Base-by-base conservation (phyloP, 345 rosid species). In the Eutrema heterophyllum region DNA sequence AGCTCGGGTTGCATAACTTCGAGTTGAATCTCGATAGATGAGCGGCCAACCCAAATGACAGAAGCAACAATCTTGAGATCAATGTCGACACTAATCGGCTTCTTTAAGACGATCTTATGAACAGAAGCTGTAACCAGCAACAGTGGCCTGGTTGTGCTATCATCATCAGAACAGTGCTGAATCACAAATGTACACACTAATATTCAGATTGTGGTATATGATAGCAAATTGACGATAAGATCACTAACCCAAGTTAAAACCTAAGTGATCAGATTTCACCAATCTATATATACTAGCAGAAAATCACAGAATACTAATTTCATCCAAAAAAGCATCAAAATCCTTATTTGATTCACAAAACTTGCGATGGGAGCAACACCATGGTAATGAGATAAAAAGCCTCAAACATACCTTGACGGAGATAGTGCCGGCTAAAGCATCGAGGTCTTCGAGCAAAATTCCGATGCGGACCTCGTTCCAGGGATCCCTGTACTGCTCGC, bases 401-500 rank as follows among this genome's bases (percentile, higher is more conserved):
- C 56, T 52, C 7, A 33, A 44, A 15, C 12, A 26, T 65, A 90
- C 97, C 97, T 87, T 88, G 74, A 92, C 92, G 15, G 97, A 89
- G 77, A 92, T 92, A 69, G 96, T 85, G 64, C 96, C 96, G 40
- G 96, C 96, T 52, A 89, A 84, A 78, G 96, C 96, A 83, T 92
- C 97, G 72, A 89, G 96, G 70, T 92, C 97, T 78, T 92, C 96
- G 11, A 89, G 92, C 88, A 92, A 76, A 50, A 86, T 92, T 57
- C 96, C 96, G 48, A 92, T 83, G 32, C 97, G 78, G 70, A 92
- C 92, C 82, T 92, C 97, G 79, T 89, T 89, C 93, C 97, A 89
- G 15, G 96, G 93, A 83, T 92, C 96, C 58, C 93, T 78, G 60
- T 92, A 92, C 80, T 89, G 96, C 80, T 92, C 96, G 16, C 97